A percentile compares a stretch with the other conserved stretches of the same genome.
phyloP scores from a whole-genome alignment of 768 basidiomycete genomes.

The Kwoniella sp. region DNA sequence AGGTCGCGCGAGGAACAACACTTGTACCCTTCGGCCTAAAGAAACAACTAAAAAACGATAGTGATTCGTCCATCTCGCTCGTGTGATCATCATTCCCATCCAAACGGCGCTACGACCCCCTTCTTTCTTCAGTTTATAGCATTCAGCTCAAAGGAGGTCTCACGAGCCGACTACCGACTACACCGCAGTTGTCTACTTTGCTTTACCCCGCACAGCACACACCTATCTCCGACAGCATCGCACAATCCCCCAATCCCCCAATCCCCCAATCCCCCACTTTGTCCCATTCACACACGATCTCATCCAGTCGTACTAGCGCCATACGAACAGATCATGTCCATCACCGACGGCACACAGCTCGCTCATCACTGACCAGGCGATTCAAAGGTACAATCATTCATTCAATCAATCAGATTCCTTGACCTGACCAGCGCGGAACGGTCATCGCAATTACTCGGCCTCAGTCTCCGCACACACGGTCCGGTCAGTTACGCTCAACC shows the following conservation, averaged over 20 bases:
- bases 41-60: neutral
- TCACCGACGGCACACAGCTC: too few relatives aligned
- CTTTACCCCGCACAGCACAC: neutral
- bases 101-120: neutral
- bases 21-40: neutral
- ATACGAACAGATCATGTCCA: too few relatives aligned
- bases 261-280: too few relatives aligned
- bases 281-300: too few relatives aligned
- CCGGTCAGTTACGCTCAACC: too few relatives aligned
- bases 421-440: too few relatives aligned
- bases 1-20: neutral
- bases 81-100: conserved; percentile 6
- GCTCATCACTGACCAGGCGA: too few relatives aligned
- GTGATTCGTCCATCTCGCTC: conserved; percentile 17
- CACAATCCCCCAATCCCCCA: neutral
- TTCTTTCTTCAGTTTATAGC: too few relatives aligned
- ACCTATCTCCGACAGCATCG: neutral
- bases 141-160: neutral
- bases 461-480: too few relatives aligned
- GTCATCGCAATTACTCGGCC: too few relatives aligned
- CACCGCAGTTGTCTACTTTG: neutral
- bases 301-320: too few relatives aligned
- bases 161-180: neutral
- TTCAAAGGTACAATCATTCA: neutral
- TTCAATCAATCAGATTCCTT: neutral